phyloP scores from a whole-genome alignment of 2,329 filamentous ascomycete species.

The Colletotrichum filicis region DNA sequence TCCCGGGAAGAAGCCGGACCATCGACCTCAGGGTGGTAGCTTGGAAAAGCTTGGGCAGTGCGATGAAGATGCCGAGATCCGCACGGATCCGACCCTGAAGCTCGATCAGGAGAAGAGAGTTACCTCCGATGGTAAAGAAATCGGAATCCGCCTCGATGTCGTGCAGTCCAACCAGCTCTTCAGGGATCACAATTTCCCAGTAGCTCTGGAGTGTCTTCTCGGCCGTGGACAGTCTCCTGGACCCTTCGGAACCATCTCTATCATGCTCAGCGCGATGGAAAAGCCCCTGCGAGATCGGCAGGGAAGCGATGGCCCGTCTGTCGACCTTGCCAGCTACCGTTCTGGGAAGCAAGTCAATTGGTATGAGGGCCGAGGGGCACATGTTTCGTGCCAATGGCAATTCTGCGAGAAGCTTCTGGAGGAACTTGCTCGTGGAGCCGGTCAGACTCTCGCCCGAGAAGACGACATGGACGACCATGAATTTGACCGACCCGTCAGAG shows the following conservation, averaged over 20 bases:
- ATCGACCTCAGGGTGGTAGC: constrained; percentile 49
- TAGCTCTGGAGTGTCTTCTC: not conserved
- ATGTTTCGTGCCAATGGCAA: constrained; percentile 47
- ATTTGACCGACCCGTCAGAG: constrained; percentile 25
- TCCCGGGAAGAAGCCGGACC: constrained; percentile 40
- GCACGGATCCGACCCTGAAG: constrained; percentile 46
- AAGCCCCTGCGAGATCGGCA: constrained; percentile 38
- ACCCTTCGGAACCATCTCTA: not conserved
- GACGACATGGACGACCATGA: constrained; percentile 44
- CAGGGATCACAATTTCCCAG: not conserved
- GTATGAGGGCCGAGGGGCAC: constrained; percentile 42
- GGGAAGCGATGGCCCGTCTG: constrained; percentile 35
- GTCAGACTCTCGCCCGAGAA: not conserved
- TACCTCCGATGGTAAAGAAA: constrained; percentile 51
- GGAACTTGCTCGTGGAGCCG: constrained; percentile 15
- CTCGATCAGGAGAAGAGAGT: constrained; percentile 46
- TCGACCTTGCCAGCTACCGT: constrained; percentile 4
- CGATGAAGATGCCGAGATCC: constrained; percentile 40
- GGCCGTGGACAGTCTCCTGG: not conserved
- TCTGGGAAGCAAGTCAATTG: constrained; percentile 33
- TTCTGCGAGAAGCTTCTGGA: constrained; percentile 30
- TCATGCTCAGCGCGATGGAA: not conserved
- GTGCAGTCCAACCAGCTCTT: not conserved
- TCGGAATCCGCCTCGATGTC: constrained; percentile 38
- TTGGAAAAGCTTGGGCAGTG: constrained; percentile 47